Percentiles rank a stretch among this genome's conserved stretches.
Conservation (phyloP, 805 yeast genomes). For the Brettanomyces anomalus region DNA sequence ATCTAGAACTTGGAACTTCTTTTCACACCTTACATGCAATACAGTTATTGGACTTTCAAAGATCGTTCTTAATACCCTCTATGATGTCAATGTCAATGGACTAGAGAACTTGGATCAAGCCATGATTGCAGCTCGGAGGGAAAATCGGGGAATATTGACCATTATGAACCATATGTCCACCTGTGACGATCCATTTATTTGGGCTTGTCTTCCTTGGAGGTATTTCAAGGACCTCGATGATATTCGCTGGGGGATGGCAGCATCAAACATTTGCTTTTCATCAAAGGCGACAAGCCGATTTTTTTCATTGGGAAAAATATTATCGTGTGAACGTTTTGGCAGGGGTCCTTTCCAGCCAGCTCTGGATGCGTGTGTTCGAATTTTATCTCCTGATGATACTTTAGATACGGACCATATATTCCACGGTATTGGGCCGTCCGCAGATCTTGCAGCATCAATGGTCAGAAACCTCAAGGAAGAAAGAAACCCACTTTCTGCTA, state of each 20-base stretch:
- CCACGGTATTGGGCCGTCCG: constrained; percentile 2
- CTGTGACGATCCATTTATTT: constrained; percentile 85
- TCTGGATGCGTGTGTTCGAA: constrained; percentile 74
- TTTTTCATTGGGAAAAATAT: constrained; percentile 82
- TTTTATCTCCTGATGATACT: constrained; percentile 73
- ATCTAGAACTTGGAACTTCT: constrained; percentile 50
- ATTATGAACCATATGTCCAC: constrained; percentile 90
- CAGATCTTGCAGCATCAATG: neutral
- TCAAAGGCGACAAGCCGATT: constrained; percentile 42
- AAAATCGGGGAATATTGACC: constrained; percentile 71
- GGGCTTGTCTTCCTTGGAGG: constrained; percentile 78
- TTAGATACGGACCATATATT: constrained; percentile 34
- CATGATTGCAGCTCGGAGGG: constrained; percentile 48
- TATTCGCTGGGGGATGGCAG: constrained; percentile 92
- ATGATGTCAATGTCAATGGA: constrained; percentile 55
- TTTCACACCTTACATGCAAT: constrained; percentile 62
- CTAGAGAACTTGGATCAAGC: constrained; percentile 59
- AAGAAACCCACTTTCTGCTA: constrained; percentile 17
- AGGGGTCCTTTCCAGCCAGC: constrained; percentile 89
- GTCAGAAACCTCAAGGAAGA: neutral
- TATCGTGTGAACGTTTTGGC: constrained; percentile 83
- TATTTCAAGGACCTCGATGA: constrained; percentile 52
- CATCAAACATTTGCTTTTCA: constrained; percentile 81
- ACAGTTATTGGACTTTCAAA: constrained; percentile 60
- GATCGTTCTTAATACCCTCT: constrained; percentile 47